Evolutionary conservation across 306 rosid species (phyloP).

Genomic region (Carpinus fangiana): DNA sequence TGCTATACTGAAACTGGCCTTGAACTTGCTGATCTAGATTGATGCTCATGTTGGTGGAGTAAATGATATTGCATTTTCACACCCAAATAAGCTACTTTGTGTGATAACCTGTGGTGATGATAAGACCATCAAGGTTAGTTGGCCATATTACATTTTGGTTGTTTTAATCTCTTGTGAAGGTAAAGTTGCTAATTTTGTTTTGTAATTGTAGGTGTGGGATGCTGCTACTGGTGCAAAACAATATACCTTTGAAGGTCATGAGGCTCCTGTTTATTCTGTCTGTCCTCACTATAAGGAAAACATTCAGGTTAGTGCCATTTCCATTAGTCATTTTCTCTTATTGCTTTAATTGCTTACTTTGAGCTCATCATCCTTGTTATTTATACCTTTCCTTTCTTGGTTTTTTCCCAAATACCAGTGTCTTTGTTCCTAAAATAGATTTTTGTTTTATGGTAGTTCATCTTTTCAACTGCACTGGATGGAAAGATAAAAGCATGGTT

Average conservation of each 20-base stretch:
- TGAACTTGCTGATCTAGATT: conserved; percentile 52
- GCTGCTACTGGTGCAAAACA: conserved; percentile 73
- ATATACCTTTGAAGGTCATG: conserved; percentile 87
- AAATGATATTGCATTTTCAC: conserved; percentile 94
- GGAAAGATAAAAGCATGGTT: conserved; percentile 98
- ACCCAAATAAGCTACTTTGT: conserved; percentile 93
- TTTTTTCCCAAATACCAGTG: background rate
- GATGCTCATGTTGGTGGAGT: conserved; percentile 99
- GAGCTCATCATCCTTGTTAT: conserved; percentile 1
- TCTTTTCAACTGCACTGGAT: conserved; percentile 92
- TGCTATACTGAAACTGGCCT: conserved; percentile 8
- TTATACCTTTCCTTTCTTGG: conserved; percentile 9
- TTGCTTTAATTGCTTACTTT: conserved; percentile 10
- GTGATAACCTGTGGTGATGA: conserved; percentile 97
- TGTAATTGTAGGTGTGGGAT: conserved; percentile 82
- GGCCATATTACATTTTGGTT: conserved; percentile 21
- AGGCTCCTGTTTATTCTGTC: conserved; percentile 89
- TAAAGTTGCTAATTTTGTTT: conserved; percentile 30
- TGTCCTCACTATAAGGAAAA: conserved; percentile 93
- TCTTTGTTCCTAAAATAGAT: conserved; percentile 11
- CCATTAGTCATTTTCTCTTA: conserved; percentile 7
- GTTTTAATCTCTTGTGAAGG: conserved; percentile 16
- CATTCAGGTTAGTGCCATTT: conserved; percentile 58
- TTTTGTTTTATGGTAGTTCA: conserved; percentile 54
- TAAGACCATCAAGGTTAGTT: conserved; percentile 85